Evolutionary conservation across 2,329 filamentous ascomycete genomes (phyloP), one percentile per base, ranked within the genome.

Genomic region (Pseudocercospora fijiensis): DNA sequence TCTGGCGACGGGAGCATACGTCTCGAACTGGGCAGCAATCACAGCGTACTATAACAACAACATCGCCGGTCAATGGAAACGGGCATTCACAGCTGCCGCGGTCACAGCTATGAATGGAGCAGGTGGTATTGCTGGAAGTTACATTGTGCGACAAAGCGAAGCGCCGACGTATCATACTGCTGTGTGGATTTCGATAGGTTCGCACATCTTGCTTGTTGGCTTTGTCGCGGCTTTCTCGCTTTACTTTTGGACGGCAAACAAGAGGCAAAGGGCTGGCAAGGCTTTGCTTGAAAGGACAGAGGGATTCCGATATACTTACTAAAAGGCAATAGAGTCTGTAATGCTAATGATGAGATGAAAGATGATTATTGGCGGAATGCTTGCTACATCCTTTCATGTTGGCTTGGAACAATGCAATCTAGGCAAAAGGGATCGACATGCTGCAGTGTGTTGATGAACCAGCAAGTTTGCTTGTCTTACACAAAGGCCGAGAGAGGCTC

Each of bases 1-100:
- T 73, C 80, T 90, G 1, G 86, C 87, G 0, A 90, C 87, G 0
- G 88, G 88, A 0, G 86, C 87, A 0, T 90, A 89, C 67, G 82
- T 90, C 3, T 85, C 84, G 3, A 90, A 90, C 67, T 90, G 87
- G 87, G 87, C 88, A 0, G 87, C 86, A 0, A 77, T 90, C 66
- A 87, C 84, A 58, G 82, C 85, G 0, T 88, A 86, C 67, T 83
- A 86, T 71, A 82, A 84, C 16, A 88, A 87, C 72, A 89, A 87
- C 66, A 81, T 88, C 47, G 80, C 82, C 0, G 85, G 76, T 0
- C 86, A 88, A 70, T 89, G 86, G 86, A 88, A 88, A 74, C 79
- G 86, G 28, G 85, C 83, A 1, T 86, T 86, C 53, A 84, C 85
- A 0, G 85, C 86, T 0, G 86, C 86, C 0, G 80, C 83, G 0